Evolutionary conservation across 805 yeast species (phyloP), one percentile per base, ranked within the genome.

Genomic region (Lachancea thermotolerans): DNA sequence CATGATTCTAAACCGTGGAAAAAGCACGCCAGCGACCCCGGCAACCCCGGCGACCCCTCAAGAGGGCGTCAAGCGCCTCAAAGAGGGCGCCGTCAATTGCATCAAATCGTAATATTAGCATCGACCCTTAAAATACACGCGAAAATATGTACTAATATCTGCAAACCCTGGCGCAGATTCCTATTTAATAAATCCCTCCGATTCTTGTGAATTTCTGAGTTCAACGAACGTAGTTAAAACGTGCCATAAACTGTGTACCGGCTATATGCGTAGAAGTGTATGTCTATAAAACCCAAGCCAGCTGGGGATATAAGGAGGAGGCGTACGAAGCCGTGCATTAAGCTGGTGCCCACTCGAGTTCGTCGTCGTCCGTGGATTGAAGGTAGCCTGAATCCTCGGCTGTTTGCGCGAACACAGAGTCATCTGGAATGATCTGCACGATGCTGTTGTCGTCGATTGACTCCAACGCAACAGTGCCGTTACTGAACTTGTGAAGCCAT

Each of bases 1-100:
- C 68, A 93, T 93, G 99, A 81, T 80, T 48, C 96, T 85, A 62
- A 93, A 93, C 73, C 82, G 99, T 67, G 75, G 79, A 44, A 75
- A 74, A 47, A 48, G 62, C 9, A 53, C 67, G 14, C 50, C 62
- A 18, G 56, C 62, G 31, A 49, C 65, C 36, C 45, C 65, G 14
- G 49, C 62, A 29, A 39, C 54, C 5, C 11, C 57, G 18, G 47
- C 51, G 31, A 56, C 52, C 6, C 29, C 35, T 4, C 7, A 25
- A 11, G 39, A 27, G 15, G 76, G 75, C 43, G 50, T 75, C 32
- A 56, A 73, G 45, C 70, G 85, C 44, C 71, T 83, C 45, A 68
- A 76, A 51, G 85, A 84, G 56, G 91, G 93, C 17, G 71, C 91
- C n/a, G 75, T 79, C 46, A 82, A 74, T 49, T 85, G 95, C 70